Evolutionary conservation across 495 filamentous ascomycete genomes (phyloP).

Genomic region (Hapsidospora chrysogenum): DNA sequence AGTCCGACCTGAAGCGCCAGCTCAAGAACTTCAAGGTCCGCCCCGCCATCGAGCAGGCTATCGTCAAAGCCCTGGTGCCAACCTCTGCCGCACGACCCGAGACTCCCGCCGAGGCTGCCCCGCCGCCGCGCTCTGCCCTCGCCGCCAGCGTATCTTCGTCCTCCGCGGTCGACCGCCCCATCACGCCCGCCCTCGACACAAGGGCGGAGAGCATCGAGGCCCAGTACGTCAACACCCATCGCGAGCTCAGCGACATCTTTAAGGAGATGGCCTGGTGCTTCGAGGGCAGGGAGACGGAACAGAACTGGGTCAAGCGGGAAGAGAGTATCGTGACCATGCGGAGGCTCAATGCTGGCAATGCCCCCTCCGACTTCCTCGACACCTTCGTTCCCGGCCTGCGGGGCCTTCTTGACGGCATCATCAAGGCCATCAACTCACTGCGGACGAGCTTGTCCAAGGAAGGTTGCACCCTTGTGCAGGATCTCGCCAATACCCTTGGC

Average conservation of each 20-base stretch:
- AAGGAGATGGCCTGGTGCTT: conserved; percentile 64
- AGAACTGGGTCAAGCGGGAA: conserved; percentile 79
- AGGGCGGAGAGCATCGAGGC: conserved; percentile 55
- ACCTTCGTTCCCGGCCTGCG: conserved; percentile 54
- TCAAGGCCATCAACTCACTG: conserved; percentile 74
- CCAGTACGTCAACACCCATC: conserved; percentile 57
- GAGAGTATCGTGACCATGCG: conserved; percentile 60
- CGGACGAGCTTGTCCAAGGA: conserved; percentile 79
- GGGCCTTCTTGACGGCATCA: conserved; percentile 65
- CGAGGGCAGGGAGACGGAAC: conserved; percentile 78
- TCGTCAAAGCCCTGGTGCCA: conserved; percentile 54
- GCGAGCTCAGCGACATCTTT: conserved; percentile 73
- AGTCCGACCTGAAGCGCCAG: conserved; percentile 74
- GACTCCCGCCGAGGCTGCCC: conserved; percentile 20
- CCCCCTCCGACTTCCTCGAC: conserved; percentile 54
- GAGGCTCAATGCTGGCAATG: conserved; percentile 68
- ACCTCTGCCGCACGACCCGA: conserved; percentile 23
- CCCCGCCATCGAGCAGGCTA: conserved; percentile 64
- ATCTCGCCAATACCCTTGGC: conserved; percentile 60
- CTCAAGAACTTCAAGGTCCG: conserved; percentile 63
- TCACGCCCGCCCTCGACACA: conserved; percentile 33
- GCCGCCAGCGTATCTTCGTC: conserved; percentile 30
- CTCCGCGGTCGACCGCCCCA: conserved; percentile 25
- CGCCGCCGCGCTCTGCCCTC: conserved; percentile 22
- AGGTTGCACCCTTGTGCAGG: conserved; percentile 72